Conservation (phyloP, 306 rosid genomes). For the Luffa aegyptiaca region DNA sequence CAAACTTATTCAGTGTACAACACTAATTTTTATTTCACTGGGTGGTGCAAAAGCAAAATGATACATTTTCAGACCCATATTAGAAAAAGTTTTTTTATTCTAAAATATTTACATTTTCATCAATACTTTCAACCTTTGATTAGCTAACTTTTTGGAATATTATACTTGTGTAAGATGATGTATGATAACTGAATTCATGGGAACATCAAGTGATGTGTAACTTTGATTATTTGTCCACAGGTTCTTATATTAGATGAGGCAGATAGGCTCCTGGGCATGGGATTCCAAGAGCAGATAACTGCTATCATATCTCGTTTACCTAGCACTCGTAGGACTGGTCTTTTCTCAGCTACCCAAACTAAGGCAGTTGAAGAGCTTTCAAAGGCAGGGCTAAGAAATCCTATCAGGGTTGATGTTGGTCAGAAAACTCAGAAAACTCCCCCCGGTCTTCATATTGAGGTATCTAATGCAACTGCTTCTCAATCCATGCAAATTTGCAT, state of each 20-base stretch:
- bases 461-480: slow-evolving; percentile 8
- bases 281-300: slow-evolving; percentile 73
- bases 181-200: neutral
- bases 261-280: slow-evolving; percentile 77
- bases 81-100: no score
- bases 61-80: no score
- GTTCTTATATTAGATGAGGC: slow-evolving; percentile 77
- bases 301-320: slow-evolving; percentile 63
- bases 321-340: slow-evolving; percentile 85
- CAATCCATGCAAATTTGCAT: neutral
- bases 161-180: neutral
- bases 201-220: neutral
- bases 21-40: no score
- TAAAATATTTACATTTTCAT: neutral
- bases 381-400: slow-evolving; percentile 87
- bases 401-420: slow-evolving; percentile 80
- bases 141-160: neutral
- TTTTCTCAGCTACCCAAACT: slow-evolving; percentile 91
- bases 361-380: slow-evolving; percentile 87
- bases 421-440: slow-evolving; percentile 59
- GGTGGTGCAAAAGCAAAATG: no score
- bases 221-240: slow-evolving; percentile 27
- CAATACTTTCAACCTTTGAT: neutral
- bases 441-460: slow-evolving; percentile 73
- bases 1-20: no score